These are phyloP conservation scores for Fusarium verrucosum DNA, from an alignment of 2,329 filamentous ascomycete genomes.

Conservation along the genomic window DNA sequence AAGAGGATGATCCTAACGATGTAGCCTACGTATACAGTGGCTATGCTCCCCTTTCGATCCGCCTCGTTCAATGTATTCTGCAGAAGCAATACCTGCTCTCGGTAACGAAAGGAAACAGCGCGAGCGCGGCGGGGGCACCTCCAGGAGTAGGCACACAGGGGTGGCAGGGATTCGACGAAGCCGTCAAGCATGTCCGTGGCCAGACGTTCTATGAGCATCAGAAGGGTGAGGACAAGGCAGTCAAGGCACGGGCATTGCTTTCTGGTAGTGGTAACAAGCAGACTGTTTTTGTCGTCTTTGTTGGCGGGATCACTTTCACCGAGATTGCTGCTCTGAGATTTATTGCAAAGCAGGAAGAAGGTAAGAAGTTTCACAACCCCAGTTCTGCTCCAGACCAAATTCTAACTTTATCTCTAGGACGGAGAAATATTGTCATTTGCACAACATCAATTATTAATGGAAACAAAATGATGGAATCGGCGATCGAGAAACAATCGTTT, in stretches of 20 bases:
- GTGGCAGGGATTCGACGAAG: slow-evolving; percentile 94
- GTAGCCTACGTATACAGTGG: slow-evolving; percentile 98
- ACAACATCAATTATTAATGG: slow-evolving; percentile 93
- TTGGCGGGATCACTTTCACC: slow-evolving; percentile 96
- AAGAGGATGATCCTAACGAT: slow-evolving; percentile 92
- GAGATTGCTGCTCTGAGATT: slow-evolving; percentile 95
- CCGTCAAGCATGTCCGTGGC: slow-evolving; percentile 85
- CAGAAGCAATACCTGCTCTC: slow-evolving; percentile 86
- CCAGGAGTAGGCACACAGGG: slow-evolving; percentile 74
- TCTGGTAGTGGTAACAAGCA: slow-evolving; percentile 82
- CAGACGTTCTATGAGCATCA: slow-evolving; percentile 92
- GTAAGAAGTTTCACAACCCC: slow-evolving; percentile 51
- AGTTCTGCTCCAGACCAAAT: background rate
- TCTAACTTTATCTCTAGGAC: slow-evolving; percentile 57
- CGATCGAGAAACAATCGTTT: slow-evolving; percentile 76
- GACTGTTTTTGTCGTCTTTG: slow-evolving; percentile 93
- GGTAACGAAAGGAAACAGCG: slow-evolving; percentile 70
- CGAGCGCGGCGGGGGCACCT: slow-evolving; percentile 42
- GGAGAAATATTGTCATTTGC: slow-evolving; percentile 87
- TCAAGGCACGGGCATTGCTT: slow-evolving; percentile 84
- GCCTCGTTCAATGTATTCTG: slow-evolving; percentile 89
- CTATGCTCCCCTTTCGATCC: slow-evolving; percentile 90
- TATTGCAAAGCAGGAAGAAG: slow-evolving; percentile 83
- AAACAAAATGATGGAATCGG: slow-evolving; percentile 86
- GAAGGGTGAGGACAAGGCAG: slow-evolving; percentile 90